Percentiles rank a stretch among this genome's conserved stretches.
These are phyloP conservation scores for Moesziomyces parantarcticus DNA, from an alignment of 1,284 basidiomycete species.

Conservation along the genomic window DNA sequence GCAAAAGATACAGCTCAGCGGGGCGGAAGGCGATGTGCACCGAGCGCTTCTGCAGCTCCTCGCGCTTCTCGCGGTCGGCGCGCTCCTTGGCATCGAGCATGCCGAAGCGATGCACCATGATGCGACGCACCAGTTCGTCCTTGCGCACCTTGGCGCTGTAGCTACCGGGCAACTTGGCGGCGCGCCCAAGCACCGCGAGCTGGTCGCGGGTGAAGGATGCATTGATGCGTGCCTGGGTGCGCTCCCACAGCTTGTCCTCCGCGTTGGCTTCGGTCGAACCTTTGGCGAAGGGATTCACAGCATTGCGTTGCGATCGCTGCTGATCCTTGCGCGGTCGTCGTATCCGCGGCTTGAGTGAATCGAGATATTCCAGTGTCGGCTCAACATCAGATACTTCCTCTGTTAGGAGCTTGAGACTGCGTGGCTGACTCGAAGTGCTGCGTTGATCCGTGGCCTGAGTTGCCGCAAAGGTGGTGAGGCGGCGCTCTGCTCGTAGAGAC, in stretches of 20 bases:
- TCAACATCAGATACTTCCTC: constrained; percentile 33
- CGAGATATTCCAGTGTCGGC: constrained; percentile 44
- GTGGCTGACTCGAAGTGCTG: neutral
- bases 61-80: constrained; percentile 23
- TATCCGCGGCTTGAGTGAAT: constrained; percentile 32
- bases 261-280: neutral
- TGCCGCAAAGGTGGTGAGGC: neutral
- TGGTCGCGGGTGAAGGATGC: constrained; percentile 47
- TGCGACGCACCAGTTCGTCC: constrained; percentile 31
- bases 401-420: constrained; percentile 9
- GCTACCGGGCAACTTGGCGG: constrained; percentile 32
- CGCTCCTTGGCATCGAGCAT: constrained; percentile 36
- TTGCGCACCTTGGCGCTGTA: constrained; percentile 24
- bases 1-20: constrained; percentile 42
- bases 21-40: constrained; percentile 25
- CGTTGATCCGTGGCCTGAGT: neutral
- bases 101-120: constrained; percentile 46
- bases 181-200: constrained; percentile 21
- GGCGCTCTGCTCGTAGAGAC: neutral
- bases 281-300: constrained; percentile 30
- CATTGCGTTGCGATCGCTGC: constrained; percentile 2
- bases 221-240: constrained; percentile 26
- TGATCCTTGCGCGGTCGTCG: neutral
- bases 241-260: constrained; percentile 46
- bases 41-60: constrained; percentile 27